Conservation (phyloP, 1,284 basidiomycete genomes). For the Sparassis latifolia region DNA sequence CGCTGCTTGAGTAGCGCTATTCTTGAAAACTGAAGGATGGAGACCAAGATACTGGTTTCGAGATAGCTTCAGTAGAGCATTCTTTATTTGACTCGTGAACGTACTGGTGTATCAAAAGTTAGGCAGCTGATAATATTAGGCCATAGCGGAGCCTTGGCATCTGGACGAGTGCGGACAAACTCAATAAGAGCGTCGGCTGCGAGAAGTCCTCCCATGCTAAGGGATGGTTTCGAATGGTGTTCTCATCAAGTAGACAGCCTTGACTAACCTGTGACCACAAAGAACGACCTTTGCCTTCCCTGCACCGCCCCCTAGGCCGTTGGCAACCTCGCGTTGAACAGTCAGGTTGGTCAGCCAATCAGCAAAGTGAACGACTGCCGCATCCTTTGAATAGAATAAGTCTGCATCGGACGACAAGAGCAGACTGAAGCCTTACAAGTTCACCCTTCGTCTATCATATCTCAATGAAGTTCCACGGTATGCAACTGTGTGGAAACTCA, state of each 20-base stretch:
- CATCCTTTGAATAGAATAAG: conserved; percentile 40
- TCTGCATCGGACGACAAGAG: neutral
- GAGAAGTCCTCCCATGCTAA: conserved; percentile 85
- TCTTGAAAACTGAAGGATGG: conserved; percentile 84
- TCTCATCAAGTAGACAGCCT: neutral
- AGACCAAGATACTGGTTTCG: conserved; percentile 71
- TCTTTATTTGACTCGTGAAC: conserved; percentile 17
- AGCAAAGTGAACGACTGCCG: conserved; percentile 77
- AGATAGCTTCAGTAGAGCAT: neutral
- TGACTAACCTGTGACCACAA: conserved; percentile 81
- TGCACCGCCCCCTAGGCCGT: conserved; percentile 61
- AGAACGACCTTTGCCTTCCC: conserved; percentile 79
- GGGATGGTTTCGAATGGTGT: neutral
- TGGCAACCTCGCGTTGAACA: conserved; percentile 71
- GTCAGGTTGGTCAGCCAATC: conserved; percentile 85
- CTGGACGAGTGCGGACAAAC: conserved; percentile 60
- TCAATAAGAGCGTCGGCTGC: conserved; percentile 80
- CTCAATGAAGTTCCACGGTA: too few relatives aligned
- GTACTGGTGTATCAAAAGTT: conserved; percentile 88
- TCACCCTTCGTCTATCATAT: conserved; percentile 71
- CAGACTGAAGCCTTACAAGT: conserved; percentile 47
- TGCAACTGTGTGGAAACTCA: conserved; percentile 23
- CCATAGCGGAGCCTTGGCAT: conserved; percentile 67
- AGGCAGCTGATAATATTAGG: conserved; percentile 76
- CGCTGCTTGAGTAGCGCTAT: conserved; percentile 72